phyloP scores from a whole-genome alignment of 805 yeast species.

The Myxozyma melibiosi region DNA sequence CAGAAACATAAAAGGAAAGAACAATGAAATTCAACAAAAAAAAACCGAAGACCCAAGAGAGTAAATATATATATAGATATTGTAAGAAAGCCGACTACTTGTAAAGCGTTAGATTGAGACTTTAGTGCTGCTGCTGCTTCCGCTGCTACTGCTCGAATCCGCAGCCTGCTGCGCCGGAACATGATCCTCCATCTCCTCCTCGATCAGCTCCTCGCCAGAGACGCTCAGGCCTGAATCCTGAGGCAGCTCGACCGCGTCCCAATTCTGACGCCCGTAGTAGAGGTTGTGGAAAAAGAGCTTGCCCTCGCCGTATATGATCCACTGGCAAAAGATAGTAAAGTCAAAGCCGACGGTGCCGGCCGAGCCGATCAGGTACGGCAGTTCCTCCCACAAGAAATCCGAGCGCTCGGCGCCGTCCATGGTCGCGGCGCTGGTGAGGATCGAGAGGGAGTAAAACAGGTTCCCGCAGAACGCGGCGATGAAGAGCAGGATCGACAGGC shows the following conservation, averaged over 20 bases:
- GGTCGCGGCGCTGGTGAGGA: slow-evolving; percentile 55
- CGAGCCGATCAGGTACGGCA: slow-evolving; percentile 83
- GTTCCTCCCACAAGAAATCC: slow-evolving; percentile 63
- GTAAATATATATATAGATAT: background rate
- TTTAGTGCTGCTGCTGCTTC: slow-evolving; percentile 15
- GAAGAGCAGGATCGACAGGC: slow-evolving; percentile 79
- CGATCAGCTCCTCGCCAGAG: background rate
- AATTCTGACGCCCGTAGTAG: slow-evolving; percentile 24
- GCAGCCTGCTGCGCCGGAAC: background rate
- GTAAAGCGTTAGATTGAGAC: too few species aligned
- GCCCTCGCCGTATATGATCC: slow-evolving; percentile 34
- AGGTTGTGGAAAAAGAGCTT: slow-evolving; percentile 23
- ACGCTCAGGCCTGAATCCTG: background rate
- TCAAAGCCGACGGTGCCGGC: slow-evolving; percentile 85
- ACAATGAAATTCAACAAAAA: too few species aligned
- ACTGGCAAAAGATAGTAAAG: slow-evolving; percentile 48
- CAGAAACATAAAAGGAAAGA: too few species aligned
- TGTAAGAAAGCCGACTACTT: background rate
- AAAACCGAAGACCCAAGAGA: background rate
- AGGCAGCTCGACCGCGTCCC: slow-evolving; percentile 14
- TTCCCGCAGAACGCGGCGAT: slow-evolving; percentile 80
- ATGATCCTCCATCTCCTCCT: slow-evolving; percentile 1
- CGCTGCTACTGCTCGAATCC: slow-evolving; percentile 10
- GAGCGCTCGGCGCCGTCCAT: slow-evolving; percentile 43
- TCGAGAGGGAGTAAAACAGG: slow-evolving; percentile 72